Conservation (phyloP, 2,329 filamentous ascomycete genomes). For the Colletotrichum melonis region DNA sequence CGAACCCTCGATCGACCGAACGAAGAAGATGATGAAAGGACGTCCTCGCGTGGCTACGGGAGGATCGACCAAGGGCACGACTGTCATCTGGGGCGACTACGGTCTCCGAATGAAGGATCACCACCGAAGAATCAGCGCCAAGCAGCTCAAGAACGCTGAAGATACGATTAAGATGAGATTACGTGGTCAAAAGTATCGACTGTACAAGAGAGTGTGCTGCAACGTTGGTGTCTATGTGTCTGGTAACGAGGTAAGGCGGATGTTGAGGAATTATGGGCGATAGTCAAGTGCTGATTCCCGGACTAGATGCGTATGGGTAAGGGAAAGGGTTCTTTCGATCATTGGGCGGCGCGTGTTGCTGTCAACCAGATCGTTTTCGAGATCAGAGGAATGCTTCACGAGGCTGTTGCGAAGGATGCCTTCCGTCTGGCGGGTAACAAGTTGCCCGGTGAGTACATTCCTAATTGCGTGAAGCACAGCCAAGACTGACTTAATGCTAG, state of each 20-base stretch:
- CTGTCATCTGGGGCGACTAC: constrained; percentile 96
- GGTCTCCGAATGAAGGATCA: constrained; percentile 94
- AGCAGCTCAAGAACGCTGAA: constrained; percentile 89
- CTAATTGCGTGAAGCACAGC: too few species aligned
- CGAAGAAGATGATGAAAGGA: constrained; percentile 92
- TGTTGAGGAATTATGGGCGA: background rate
- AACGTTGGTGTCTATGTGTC: constrained; percentile 96
- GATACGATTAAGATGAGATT: constrained; percentile 92
- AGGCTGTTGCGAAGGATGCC: constrained; percentile 92
- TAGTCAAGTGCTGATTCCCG: constrained; percentile 1
- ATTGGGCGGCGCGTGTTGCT: constrained; percentile 91
- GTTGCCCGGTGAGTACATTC: constrained; percentile 77
- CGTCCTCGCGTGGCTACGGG: constrained; percentile 89
- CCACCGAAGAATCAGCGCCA: constrained; percentile 88
- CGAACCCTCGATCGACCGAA: constrained; percentile 78
- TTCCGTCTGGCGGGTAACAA: constrained; percentile 96
- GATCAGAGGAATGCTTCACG: constrained; percentile 90
- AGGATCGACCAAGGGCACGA: constrained; percentile 91
- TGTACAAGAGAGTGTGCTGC: constrained; percentile 91
- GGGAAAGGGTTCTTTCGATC: constrained; percentile 96
- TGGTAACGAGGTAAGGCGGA: constrained; percentile 82
- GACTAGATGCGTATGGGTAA: constrained; percentile 93
- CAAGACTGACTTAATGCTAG: constrained; percentile 53
- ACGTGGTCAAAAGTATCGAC: constrained; percentile 88
- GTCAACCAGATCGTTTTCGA: constrained; percentile 95